Evolutionary conservation across 768 basidiomycete genomes (phyloP).

Genomic region (Phaeolepiota aurea): DNA sequence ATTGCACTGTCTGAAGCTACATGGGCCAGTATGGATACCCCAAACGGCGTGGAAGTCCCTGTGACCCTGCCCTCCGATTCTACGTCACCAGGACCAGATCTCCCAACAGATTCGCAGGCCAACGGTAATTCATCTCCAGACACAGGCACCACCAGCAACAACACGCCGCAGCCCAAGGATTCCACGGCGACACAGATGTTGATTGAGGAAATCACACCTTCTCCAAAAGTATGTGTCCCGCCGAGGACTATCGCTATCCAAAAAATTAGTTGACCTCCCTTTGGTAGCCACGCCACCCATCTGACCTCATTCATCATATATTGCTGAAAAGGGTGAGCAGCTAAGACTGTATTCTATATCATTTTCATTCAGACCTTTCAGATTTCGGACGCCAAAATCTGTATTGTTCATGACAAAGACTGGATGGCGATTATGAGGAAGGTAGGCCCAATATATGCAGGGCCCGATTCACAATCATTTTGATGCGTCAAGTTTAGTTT

Average conservation of each 20-base stretch:
- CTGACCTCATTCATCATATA: background rate
- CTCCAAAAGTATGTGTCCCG: background rate
- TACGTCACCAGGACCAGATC: too few species aligned
- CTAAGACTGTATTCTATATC: background rate
- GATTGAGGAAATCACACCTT: background rate
- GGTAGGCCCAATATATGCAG: too few species aligned
- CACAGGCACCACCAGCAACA: background rate
- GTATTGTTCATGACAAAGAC: background rate
- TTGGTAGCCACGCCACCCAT: constrained; percentile 1
- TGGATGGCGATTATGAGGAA: background rate
- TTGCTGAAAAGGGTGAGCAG: background rate
- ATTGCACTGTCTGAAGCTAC: background rate
- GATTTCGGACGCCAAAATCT: background rate
- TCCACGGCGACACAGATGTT: background rate
- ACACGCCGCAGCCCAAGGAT: background rate
- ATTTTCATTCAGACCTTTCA: background rate
- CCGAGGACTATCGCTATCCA: background rate
- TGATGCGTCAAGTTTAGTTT: too few species aligned
- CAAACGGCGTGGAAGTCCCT: background rate
- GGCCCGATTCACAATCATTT: too few species aligned
- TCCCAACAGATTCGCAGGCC: too few species aligned
- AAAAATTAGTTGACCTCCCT: background rate
- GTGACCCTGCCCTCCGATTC: too few species aligned
- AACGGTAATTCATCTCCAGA: background rate
- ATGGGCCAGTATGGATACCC: background rate